Evolutionary conservation across 192 early-diverging fungal species (phyloP), one percentile per base, ranked within the genome.

Genomic region (Backusella australiensis): DNA sequence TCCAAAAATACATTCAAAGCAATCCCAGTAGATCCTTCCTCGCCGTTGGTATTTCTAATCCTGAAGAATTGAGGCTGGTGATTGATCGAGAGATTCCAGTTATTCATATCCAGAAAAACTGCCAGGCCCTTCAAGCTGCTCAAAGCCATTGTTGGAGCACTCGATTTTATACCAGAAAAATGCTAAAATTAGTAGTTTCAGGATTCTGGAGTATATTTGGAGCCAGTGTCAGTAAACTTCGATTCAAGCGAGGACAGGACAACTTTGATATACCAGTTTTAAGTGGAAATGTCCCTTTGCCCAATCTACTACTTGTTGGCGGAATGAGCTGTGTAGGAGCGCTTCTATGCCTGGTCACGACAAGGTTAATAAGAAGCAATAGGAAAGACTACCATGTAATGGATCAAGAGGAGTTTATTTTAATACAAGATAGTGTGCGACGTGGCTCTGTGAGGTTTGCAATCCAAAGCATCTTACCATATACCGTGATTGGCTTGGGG

Each of bases 41-140:
- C 1, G 78, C 71, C 14, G 53, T 70, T 32, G 78, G 78, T 14
- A 79, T 79, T 21, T 67, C 78, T 6, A 79, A 79, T 70, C 78
- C 78, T 12, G 65, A 70, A 39, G 72, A 79, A 26, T 34, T 79
- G 23, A 49, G n/a, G 35, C 66, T 67, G 7, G 78, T 65, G 4
- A 66, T 79, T 12, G 15, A 34, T 17, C 44, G 9, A 1, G 39
- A 42, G 41, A 49, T 75, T 42, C 78, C 78, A n/a, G 53, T 75
- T 21, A 69, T 79, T 44, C 78, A 79, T 59, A 46, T 79, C 32
- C 67, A 79, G 1, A 42, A 65, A 2, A 68, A 74, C 19, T 79
- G 78, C 53, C 26, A 35, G 26, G 53, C 78, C 7, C 34, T 79
- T 34, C 26, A 74, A 46, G 46, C 15, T 42, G 70, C 46, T n/a